Base-by-base conservation (phyloP, 306 rosid species). In the Albizia julibrissin region DNA sequence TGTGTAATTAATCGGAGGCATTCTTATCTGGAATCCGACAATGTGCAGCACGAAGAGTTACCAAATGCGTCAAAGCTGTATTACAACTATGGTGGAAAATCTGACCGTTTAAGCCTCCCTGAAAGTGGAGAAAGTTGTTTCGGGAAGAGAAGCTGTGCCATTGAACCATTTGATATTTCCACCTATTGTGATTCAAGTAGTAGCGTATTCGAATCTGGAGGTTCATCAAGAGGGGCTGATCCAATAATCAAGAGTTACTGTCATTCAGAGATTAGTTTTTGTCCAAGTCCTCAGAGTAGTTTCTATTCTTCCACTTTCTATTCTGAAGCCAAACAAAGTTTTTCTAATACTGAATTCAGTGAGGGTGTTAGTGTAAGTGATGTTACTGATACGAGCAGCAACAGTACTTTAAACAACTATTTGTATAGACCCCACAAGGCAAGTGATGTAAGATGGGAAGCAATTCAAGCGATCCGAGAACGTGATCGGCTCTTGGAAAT, bases 391-490 rank as follows among this genome's bases (percentile, higher is more conserved):
- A 97, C 92, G 74, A 93, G 97, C 95, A 93, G 94, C 89, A 84
- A 89, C 15, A 89, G 94, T 88, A 87, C 90, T 82, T 85, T 92
- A 79, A 93, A 91, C 90, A 89, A 84, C 86, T 80, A 93, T 78
- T 85, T 89, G 87, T 88, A 88, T 85, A 95, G 93, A 83, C 99
- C 99, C 31, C 99, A 92, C 82, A 89, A 81, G 85, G 94, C 94
- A 67, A 93, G 93, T 76, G 97, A 95, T 86, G 56, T 84, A 72
- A 90, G 99, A 89, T 95, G 98, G 99, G 99, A 93, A 86, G 95
- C 99, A 29, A 88, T 95, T 80, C 96, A 91, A 87, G 93, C 92
- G 8, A 87, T 90, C 47, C 91, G 99, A 77, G 74, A 80, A 61
- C 92, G 87, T 71, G 89, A 91, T 46, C 93, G 97, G 84, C 72